Evolutionary conservation across 257 asterid genomes (phyloP), one percentile per base, ranked within the genome.

Genomic region (Solanum piurae): DNA sequence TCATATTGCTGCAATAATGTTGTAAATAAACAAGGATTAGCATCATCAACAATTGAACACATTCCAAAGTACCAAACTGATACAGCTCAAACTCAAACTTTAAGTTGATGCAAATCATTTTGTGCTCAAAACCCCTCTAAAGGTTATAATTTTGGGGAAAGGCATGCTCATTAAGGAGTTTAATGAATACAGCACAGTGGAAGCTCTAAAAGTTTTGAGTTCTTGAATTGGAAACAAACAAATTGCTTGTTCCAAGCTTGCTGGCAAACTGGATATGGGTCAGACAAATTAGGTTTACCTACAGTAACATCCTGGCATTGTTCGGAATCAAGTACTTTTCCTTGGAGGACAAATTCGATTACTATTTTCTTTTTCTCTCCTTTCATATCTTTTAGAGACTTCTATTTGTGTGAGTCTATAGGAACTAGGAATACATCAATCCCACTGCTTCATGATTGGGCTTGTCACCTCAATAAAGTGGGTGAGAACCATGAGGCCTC

Each of bases 1-100:
- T 93, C 90, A 76, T 72, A 93, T 91, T 91, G 95, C 98, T 96
- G 96, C 88, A 88, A 90, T 74, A 20, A 74, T 73, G 68, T 66
- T 55, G 13, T 64, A 37, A 64, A 49, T 46, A 69, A 20, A 76
- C 18, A 31, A 64, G 42, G 29, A 46, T 38, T 10, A 60, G 44
- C 40, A 37, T 82, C n/a, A 38, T 42, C 31, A 83, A 64, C 40
- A 27, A 37, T 9, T 40, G 25, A 79, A 23, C 37, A 31, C 37
- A 40, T 37, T 69, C 36, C 36, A 29, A n/a, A 52, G 31, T 13
- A 82, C 14, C 64, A 42, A 66, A 87, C 14, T 25, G 34, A 71
- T 60, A 25, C 34, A 16, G 36, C 46, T 46, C 62, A 68, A 60
- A 66, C 66, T 76, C 23, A 18, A 80, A 29, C 18, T 46, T 80